phyloP scores from a whole-genome alignment of 345 rosid species.

The Salix dunnii region DNA sequence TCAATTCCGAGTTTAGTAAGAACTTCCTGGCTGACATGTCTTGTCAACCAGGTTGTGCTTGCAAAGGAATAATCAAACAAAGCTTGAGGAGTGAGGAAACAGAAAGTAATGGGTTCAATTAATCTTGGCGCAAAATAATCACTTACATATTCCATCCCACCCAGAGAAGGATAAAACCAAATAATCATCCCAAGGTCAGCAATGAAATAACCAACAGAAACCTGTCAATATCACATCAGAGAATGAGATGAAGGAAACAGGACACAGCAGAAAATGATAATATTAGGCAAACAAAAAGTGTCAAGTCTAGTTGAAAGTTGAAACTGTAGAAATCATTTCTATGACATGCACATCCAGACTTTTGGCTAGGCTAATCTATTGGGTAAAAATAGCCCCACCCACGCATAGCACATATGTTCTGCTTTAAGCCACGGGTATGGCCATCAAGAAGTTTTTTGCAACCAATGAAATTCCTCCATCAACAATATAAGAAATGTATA shows the following conservation, averaged over 20 bases:
- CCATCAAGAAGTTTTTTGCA: background rate
- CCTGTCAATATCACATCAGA: slow-evolving; percentile 38
- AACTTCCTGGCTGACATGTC: background rate
- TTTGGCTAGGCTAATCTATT: background rate
- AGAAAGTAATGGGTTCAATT: background rate
- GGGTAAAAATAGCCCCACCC: background rate
- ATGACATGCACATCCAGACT: background rate
- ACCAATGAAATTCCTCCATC: background rate
- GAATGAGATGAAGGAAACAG: background rate
- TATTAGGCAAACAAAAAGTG: background rate
- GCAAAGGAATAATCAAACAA: background rate
- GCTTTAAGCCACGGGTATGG: background rate
- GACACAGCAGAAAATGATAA: background rate
- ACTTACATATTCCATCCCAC: slow-evolving; percentile 89
- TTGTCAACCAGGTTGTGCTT: background rate
- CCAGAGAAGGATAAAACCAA: slow-evolving; percentile 81
- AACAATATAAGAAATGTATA: background rate
- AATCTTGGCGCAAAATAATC: background rate
- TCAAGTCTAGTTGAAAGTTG: background rate
- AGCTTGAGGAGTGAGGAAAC: background rate
- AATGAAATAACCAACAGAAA: slow-evolving; percentile 83
- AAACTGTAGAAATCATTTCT: no score
- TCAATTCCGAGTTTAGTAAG: background rate
- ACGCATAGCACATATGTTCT: background rate
- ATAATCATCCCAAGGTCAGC: slow-evolving; percentile 73